Evolutionary conservation across 2,329 filamentous ascomycete species (phyloP).

Genomic region (Neurospora sp.): DNA sequence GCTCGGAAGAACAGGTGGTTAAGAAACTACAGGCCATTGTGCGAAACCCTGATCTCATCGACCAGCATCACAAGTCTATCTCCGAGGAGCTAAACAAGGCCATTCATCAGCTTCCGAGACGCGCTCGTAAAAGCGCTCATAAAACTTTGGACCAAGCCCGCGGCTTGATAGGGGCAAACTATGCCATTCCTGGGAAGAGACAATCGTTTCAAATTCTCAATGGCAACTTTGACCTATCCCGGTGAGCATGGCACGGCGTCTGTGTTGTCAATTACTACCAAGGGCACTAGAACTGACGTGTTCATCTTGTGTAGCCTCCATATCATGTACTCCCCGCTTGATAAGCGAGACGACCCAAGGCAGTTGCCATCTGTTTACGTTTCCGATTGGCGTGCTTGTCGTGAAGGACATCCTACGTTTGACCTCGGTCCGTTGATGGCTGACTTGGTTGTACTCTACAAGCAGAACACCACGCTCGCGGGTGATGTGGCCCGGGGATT

Average conservation of each 20-base stretch:
- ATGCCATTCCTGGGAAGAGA: neutral
- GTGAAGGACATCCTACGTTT: neutral
- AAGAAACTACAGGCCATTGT: neutral
- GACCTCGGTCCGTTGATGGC: neutral
- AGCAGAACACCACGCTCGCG: neutral
- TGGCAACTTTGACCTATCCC: neutral
- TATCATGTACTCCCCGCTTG: neutral
- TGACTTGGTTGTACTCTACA: neutral
- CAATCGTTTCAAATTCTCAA: neutral
- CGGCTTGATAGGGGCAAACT: neutral
- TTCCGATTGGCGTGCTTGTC: neutral
- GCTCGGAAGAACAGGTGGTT: neutral
- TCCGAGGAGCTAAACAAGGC: neutral
- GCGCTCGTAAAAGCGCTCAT: neutral
- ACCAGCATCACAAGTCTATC: neutral
- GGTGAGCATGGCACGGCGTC: neutral
- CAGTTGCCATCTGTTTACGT: neutral
- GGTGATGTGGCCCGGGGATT: neutral
- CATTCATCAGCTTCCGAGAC: neutral
- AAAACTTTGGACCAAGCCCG: neutral
- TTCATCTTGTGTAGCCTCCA: neutral
- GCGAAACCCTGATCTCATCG: neutral
- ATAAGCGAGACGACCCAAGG: neutral
- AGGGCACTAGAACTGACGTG: neutral
- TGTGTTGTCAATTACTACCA: neutral